Percentiles rank a stretch among this genome's conserved stretches.
phyloP scores from a whole-genome alignment of 495 filamentous ascomycete genomes.

The Daldinia grandis region DNA sequence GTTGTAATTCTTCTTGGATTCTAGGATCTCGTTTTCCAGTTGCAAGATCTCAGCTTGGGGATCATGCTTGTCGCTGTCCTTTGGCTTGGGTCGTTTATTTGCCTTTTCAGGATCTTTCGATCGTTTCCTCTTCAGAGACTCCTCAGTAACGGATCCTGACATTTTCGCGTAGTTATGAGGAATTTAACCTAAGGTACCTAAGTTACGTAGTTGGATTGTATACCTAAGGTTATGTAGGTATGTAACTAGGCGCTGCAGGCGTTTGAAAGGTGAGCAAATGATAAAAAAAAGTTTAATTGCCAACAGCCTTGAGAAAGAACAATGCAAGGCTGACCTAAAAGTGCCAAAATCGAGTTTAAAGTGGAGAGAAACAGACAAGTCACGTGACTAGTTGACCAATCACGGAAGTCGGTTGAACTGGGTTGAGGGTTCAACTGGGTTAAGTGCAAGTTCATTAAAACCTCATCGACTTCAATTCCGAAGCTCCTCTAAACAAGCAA shows the following conservation, averaged over 20 bases:
- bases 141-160: constrained; percentile 35
- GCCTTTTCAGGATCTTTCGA: constrained; percentile 44
- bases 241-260: not conserved
- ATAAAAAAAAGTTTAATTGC: constrained; percentile 27
- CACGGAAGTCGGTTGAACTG: constrained; percentile 26
- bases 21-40: constrained; percentile 79
- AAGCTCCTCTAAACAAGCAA: constrained; percentile 50
- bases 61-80: constrained; percentile 57
- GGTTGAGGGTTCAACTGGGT: constrained; percentile 7
- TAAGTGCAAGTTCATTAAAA: constrained; percentile 56
- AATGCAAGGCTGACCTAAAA: constrained; percentile 39
- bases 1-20: constrained; percentile 91
- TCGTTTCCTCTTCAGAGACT: constrained; percentile 56
- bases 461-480: constrained; percentile 54
- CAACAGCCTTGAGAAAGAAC: constrained; percentile 33
- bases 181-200: too few relatives aligned
- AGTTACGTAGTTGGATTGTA: not conserved
- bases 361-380: constrained; percentile 33
- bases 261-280: not conserved
- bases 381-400: constrained; percentile 46
- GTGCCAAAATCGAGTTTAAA: constrained; percentile 5
- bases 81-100: constrained; percentile 54
- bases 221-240: too few relatives aligned
- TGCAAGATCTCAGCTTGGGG: constrained; percentile 66
- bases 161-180: constrained; percentile 35